Percentiles rank a stretch among this genome's conserved stretches.
Conservation (phyloP, 2,329 filamentous ascomycete species). For the Botrytis squamosa region DNA sequence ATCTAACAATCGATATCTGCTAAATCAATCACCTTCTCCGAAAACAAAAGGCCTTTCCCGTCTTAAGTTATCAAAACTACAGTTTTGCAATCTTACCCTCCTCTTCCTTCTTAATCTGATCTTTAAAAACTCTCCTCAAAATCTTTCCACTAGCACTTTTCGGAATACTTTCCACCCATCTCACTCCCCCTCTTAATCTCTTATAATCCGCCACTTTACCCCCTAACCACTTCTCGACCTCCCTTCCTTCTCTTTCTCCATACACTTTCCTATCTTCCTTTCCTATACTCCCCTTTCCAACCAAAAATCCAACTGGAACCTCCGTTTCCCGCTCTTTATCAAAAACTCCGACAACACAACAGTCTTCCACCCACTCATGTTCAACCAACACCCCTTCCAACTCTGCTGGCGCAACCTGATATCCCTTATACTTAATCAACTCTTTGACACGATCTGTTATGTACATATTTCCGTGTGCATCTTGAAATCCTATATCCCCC, state of each 20-base stretch:
- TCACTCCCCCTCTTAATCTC: slow-evolving; percentile 47
- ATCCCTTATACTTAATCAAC: slow-evolving; percentile 61
- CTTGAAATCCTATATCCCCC: slow-evolving; percentile 77
- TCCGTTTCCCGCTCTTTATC: slow-evolving; percentile 62
- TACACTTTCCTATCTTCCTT: slow-evolving; percentile 29
- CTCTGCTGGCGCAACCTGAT: slow-evolving; percentile 66
- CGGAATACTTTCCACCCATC: slow-evolving; percentile 50
- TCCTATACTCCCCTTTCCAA: slow-evolving; percentile 39
- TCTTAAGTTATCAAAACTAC: not conserved
- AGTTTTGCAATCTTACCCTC: slow-evolving; percentile 29
- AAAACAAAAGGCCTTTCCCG: not conserved
- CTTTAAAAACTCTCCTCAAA: slow-evolving; percentile 34
- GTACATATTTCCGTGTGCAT: slow-evolving; percentile 74
- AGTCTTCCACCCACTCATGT: slow-evolving; percentile 50
- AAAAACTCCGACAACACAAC: slow-evolving; percentile 60
- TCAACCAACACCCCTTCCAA: slow-evolving; percentile 50
- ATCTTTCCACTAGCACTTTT: slow-evolving; percentile 52
- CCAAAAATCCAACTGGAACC: slow-evolving; percentile 65
- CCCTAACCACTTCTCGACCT: slow-evolving; percentile 46
- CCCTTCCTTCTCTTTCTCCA: slow-evolving; percentile 17
- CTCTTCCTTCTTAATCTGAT: slow-evolving; percentile 48
- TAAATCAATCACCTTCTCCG: not conserved
- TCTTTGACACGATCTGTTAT: slow-evolving; percentile 81
- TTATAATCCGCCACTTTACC: slow-evolving; percentile 49
- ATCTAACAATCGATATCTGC: not conserved